A percentile compares a stretch with the other conserved stretches of the same genome.
Conservation (phyloP, 768 basidiomycete species). For the Gyrodon lividus region DNA sequence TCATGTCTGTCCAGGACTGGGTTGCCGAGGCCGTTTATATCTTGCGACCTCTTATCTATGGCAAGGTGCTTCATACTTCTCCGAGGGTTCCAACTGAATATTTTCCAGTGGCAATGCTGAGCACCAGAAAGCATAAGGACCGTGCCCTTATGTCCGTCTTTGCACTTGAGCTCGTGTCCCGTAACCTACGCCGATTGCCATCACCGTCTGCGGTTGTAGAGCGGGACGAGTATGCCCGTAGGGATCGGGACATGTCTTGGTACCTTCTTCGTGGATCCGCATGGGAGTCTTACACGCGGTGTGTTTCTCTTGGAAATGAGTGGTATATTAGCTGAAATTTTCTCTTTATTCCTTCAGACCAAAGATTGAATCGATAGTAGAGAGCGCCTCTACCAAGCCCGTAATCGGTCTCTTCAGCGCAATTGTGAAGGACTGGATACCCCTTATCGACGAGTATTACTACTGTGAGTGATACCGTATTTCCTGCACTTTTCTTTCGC, state of each 20-base stretch:
- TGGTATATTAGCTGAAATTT: not conserved
- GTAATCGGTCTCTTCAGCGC: slow-evolving; percentile 67
- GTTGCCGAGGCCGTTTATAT: slow-evolving; percentile 69
- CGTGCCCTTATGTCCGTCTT: slow-evolving; percentile 66
- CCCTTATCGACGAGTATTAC: slow-evolving; percentile 86
- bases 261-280: slow-evolving; percentile 84
- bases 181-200: slow-evolving; percentile 69
- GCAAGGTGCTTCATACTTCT: slow-evolving; percentile 38
- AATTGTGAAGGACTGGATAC: slow-evolving; percentile 82
- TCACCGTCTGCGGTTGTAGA: slow-evolving; percentile 63
- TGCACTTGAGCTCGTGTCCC: slow-evolving; percentile 69
- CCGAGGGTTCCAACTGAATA: slow-evolving; percentile 4
- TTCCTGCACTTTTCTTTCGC: not conserved
- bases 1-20: slow-evolving; percentile 72
- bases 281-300: slow-evolving; percentile 81
- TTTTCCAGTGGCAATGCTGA: slow-evolving; percentile 24
- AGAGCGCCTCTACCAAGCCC: slow-evolving; percentile 54
- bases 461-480: slow-evolving; percentile 61
- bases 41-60: slow-evolving; percentile 74
- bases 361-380: slow-evolving; percentile 65
- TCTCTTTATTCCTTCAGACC: slow-evolving; percentile 48
- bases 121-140: slow-evolving; percentile 33
- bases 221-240: slow-evolving; percentile 73
- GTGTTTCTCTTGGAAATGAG: slow-evolving; percentile 16
- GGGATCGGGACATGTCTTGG: slow-evolving; percentile 82